phyloP scores from a whole-genome alignment of 2,329 filamentous ascomycete genomes.

The Xylaria sp. region DNA sequence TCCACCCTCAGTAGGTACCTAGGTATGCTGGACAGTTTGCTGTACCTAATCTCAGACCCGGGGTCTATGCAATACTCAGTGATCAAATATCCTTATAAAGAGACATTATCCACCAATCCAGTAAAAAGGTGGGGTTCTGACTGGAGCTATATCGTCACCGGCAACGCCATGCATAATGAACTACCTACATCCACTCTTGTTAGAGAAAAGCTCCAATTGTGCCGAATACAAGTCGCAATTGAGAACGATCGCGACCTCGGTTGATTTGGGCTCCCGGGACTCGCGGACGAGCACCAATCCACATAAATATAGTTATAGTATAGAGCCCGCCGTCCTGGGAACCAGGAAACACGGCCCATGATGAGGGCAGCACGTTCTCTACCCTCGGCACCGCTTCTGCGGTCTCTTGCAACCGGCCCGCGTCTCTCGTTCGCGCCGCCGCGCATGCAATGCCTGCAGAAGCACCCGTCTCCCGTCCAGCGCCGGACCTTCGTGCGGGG shows the following conservation, averaged over 20 bases:
- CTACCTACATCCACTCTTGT: background rate
- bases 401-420: conserved; percentile 20
- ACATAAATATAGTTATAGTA: background rate
- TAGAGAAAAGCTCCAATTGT: background rate
- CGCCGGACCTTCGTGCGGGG: conserved; percentile 31
- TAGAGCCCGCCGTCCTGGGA: background rate
- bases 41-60: too few species aligned
- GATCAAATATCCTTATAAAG: background rate
- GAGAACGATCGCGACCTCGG: background rate
- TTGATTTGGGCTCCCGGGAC: background rate
- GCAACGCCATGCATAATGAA: background rate
- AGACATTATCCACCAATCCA: background rate
- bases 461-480: conserved; percentile 13
- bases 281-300: background rate
- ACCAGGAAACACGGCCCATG: background rate
- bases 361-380: conserved; percentile 30
- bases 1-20: too few species aligned
- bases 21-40: too few species aligned
- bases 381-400: conserved; percentile 30
- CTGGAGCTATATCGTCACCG: conserved; percentile 5
- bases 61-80: too few species aligned
- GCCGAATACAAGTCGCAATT: background rate
- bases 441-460: conserved; percentile 27
- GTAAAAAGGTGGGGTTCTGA: background rate
- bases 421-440: conserved; percentile 17